Conservation (phyloP, 192 early-diverging fungal genomes). For the Rhizophagus sp. region DNA sequence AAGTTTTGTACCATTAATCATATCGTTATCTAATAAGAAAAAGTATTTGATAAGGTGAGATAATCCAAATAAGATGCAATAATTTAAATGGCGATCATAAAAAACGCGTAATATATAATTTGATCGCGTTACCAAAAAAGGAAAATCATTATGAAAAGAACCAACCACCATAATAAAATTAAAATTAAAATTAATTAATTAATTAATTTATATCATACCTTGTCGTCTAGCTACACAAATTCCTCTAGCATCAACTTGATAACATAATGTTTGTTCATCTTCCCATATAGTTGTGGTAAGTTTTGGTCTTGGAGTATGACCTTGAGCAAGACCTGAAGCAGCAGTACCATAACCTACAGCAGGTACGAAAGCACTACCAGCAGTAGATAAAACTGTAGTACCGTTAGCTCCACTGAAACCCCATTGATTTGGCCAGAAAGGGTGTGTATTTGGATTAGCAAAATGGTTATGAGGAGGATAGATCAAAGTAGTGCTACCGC, state of each 20-base stretch:
- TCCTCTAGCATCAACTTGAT: conserved; percentile 79
- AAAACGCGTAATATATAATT: too few species aligned
- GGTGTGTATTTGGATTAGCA: conserved; percentile 9
- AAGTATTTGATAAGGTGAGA: too few species aligned
- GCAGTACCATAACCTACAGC: conserved; percentile 19
- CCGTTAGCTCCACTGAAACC: conserved; percentile 19
- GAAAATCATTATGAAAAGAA: too few species aligned
- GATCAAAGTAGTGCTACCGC: conserved; percentile 19
- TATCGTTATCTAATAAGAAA: conserved; percentile 68
- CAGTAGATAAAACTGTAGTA: background rate
- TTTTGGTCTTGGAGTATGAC: conserved; percentile 41
- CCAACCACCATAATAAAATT: too few species aligned
- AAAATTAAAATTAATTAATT: background rate
- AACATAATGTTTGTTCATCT: conserved; percentile 78
- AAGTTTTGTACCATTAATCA: conserved; percentile 87
- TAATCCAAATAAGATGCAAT: too few species aligned
- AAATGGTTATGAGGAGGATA: conserved; percentile 27
- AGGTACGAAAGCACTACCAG: conserved; percentile 27
- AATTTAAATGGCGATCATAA: too few species aligned
- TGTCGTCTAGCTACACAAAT: conserved; percentile 77
- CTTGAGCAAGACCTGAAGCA: background rate
- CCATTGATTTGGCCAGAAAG: background rate
- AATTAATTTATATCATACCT: conserved; percentile 35
- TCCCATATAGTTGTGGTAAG: conserved; percentile 81
- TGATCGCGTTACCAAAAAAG: too few species aligned